Evolutionary conservation across 108 stramenopile genomes (phyloP).

Genomic region (Seminavis robusta): DNA sequence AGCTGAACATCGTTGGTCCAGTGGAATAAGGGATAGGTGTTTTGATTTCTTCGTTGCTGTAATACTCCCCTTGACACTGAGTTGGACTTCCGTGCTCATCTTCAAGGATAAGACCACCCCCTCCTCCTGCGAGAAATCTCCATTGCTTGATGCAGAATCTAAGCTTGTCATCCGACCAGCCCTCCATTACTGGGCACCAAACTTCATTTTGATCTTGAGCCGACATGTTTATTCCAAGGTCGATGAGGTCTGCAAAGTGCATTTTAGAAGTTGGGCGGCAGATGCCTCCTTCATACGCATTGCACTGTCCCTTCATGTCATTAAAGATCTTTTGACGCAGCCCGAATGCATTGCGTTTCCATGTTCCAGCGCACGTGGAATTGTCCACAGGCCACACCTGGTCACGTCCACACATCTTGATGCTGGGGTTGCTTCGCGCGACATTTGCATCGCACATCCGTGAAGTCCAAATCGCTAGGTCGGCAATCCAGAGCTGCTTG

Average conservation of each 20-base stretch:
- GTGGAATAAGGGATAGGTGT: slow-evolving; percentile 21
- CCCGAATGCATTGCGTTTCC: slow-evolving; percentile 24
- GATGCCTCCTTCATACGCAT: slow-evolving; percentile 34
- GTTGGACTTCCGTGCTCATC: slow-evolving; percentile 20
- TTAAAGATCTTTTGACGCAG: slow-evolving; percentile 18
- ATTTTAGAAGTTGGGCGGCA: slow-evolving; percentile 31
- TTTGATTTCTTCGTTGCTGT: slow-evolving; percentile 20
- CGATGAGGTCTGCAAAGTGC: slow-evolving; percentile 16
- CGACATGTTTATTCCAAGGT: slow-evolving; percentile 3
- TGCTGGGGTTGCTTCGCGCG: slow-evolving; percentile 21
- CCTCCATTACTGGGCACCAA: slow-evolving; percentile 35
- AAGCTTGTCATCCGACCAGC: slow-evolving; percentile 36
- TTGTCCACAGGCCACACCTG: slow-evolving; percentile 20
- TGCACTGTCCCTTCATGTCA: slow-evolving; percentile 11
- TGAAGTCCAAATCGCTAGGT: slow-evolving; percentile 38
- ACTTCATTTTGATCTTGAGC: background rate
- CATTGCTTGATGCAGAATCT: slow-evolving; percentile 33
- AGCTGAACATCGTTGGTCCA: slow-evolving; percentile 34
- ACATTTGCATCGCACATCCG: slow-evolving; percentile 32
- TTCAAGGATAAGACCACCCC: slow-evolving; percentile 19
- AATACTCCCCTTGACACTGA: slow-evolving; percentile 27
- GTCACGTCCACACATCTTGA: slow-evolving; percentile 27
- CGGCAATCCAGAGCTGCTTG: slow-evolving; percentile 38
- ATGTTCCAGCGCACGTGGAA: slow-evolving; percentile 22
- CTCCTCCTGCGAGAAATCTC: slow-evolving; percentile 30